phyloP scores from a whole-genome alignment of 73 alveolate genomes.

The Paramecium caudatum region DNA sequence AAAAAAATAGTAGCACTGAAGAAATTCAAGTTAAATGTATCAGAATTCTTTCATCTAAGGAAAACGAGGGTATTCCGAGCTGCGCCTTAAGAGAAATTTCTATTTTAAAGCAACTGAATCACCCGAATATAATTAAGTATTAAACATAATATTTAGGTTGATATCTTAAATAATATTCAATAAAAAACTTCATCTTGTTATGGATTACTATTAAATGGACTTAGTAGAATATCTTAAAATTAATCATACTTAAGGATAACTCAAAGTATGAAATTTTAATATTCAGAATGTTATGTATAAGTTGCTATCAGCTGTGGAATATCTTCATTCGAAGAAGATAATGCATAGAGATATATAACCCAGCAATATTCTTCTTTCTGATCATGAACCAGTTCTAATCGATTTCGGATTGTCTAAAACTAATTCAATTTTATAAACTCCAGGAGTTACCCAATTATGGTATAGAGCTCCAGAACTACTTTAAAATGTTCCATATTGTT shows the following conservation, averaged over 20 bases:
- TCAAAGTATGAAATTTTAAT: constrained; percentile 14
- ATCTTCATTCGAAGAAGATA: not conserved
- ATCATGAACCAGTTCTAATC: constrained; percentile 21
- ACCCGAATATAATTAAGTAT: constrained; percentile 73
- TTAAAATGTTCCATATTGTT: constrained; percentile 79
- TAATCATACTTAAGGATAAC: not conserved
- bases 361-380: not conserved
- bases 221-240: constrained; percentile 5
- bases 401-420: constrained; percentile 45
- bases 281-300: constrained; percentile 3
- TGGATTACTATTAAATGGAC: constrained; percentile 21
- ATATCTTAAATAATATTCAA: constrained; percentile 9
- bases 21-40: constrained; percentile 61
- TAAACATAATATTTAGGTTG: not conserved
- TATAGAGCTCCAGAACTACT: constrained; percentile 91
- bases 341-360: constrained; percentile 51
- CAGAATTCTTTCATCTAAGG: not conserved
- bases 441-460: constrained; percentile 51
- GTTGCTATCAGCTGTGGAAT: constrained; percentile 58
- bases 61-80: constrained; percentile 69
- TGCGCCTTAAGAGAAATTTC: constrained; percentile 74
- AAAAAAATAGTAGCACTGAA: constrained; percentile 69
- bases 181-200: constrained; percentile 59
- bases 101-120: constrained; percentile 58
- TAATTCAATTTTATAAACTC: not conserved